Percentiles rank a stretch among this genome's conserved stretches.
Conservation (phyloP, 768 basidiomycete genomes). For the Leccinum truebloodii region DNA sequence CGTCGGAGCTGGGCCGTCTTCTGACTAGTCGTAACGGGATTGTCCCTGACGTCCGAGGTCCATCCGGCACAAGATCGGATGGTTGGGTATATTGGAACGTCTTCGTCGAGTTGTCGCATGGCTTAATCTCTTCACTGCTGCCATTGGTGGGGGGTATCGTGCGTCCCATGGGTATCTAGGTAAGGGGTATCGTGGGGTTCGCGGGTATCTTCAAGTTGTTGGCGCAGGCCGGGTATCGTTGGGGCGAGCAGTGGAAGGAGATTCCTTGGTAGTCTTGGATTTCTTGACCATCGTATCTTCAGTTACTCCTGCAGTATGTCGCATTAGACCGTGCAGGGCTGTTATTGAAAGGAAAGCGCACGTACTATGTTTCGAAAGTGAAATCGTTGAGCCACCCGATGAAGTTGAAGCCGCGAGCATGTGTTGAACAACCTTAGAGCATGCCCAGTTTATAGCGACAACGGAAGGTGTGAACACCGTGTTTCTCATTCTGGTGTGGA, state of each 20-base stretch:
- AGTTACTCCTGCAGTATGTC: slow-evolving; percentile 3
- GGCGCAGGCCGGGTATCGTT: slow-evolving; percentile 11
- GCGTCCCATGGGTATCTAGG: slow-evolving; percentile 2
- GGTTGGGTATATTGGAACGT: background rate
- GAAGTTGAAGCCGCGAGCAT: background rate
- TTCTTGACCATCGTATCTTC: background rate
- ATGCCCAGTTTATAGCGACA: background rate
- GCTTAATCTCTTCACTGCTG: slow-evolving; percentile 19
- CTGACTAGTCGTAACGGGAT: slow-evolving; percentile 5
- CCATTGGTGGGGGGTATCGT: background rate
- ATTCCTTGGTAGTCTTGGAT: slow-evolving; percentile 1
- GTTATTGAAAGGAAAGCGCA: background rate
- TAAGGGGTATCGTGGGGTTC: slow-evolving; percentile 6
- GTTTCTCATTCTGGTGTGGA: slow-evolving; percentile 1
- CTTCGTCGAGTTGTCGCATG: slow-evolving; percentile 4
- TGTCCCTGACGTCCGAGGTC: background rate
- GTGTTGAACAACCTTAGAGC: background rate
- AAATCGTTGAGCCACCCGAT: background rate
- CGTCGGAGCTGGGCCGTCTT: slow-evolving; percentile 4
- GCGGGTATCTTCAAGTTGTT: slow-evolving; percentile 1
- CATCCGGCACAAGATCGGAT: slow-evolving; percentile 7
- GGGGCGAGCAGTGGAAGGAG: background rate
- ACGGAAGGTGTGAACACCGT: background rate
- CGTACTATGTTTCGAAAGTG: slow-evolving; percentile 5
- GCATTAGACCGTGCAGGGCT: background rate